A percentile compares a stretch with the other conserved stretches of the same genome.
These are phyloP conservation scores for Centrapalus pauciflorus DNA, from an alignment of 129 eudicot genomes.

Conservation along the genomic window DNA sequence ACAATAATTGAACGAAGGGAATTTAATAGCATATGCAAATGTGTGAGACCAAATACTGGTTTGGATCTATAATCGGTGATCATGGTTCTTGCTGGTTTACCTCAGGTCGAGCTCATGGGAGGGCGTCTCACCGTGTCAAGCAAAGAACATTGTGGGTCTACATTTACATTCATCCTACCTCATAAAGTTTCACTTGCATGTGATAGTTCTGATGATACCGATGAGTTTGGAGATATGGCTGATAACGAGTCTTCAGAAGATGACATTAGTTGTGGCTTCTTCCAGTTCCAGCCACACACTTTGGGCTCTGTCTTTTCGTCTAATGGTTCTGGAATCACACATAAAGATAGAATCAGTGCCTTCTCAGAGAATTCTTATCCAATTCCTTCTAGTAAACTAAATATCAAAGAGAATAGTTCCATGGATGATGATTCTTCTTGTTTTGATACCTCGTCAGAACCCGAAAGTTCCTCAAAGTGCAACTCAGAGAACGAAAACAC, in stretches of 20 bases:
- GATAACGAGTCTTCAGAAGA: constrained; percentile 53
- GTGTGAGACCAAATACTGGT: background rate
- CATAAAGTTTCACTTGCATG: constrained; percentile 57
- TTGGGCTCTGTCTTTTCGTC: constrained; percentile 55
- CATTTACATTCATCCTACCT: constrained; percentile 76
- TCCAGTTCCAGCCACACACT: constrained; percentile 66
- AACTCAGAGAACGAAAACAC: constrained; percentile 24
- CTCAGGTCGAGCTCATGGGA: constrained; percentile 94
- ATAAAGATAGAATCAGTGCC: constrained; percentile 26
- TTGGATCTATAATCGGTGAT: background rate
- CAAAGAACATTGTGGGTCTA: constrained; percentile 68
- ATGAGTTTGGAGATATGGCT: constrained; percentile 64
- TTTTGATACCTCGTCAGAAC: constrained; percentile 33
- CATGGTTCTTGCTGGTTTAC: background rate
- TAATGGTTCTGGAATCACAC: constrained; percentile 39
- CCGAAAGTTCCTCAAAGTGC: constrained; percentile 26
- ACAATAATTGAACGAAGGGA: background rate
- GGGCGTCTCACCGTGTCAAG: constrained; percentile 85
- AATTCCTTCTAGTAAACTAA: constrained; percentile 21
- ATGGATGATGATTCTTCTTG: constrained; percentile 31
- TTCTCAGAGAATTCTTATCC: constrained; percentile 31
- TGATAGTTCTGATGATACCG: constrained; percentile 76
- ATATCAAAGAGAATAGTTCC: constrained; percentile 37
- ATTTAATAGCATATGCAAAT: background rate
- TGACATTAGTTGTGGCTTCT: constrained; percentile 58